Conservation (phyloP, 73 alveolate genomes). For the Paramecium caudatum region DNA sequence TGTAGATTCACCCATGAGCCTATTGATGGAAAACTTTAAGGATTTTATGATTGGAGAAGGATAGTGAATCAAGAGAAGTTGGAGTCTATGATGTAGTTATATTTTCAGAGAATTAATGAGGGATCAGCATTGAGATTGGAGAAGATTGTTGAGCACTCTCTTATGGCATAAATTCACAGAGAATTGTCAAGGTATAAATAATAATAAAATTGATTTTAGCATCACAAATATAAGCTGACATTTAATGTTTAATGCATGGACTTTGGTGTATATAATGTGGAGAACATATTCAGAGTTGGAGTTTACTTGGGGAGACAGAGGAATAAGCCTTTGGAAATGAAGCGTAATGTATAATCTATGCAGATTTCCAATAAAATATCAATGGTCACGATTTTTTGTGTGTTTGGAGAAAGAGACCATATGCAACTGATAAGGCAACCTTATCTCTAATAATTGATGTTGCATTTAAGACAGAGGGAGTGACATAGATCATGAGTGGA, state of each 20-base stretch:
- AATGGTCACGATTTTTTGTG: conserved; percentile 30
- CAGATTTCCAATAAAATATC: conserved; percentile 21
- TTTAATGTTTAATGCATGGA: conserved; percentile 27
- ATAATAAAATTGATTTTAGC: conserved; percentile 18
- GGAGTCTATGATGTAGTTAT: not conserved
- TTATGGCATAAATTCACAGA: conserved; percentile 42
- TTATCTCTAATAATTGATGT: conserved; percentile 34
- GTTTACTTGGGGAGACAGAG: conserved; percentile 34
- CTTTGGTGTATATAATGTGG: not conserved
- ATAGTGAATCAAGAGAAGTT: conserved; percentile 31
- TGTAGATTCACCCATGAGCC: not conserved
- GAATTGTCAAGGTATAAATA: conserved; percentile 38
- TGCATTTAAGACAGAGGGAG: conserved; percentile 9
- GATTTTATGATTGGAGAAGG: conserved; percentile 56
- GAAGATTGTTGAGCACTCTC: conserved; percentile 44
- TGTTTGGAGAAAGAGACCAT: not conserved
- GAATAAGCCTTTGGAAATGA: conserved; percentile 50
- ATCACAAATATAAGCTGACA: conserved; percentile 6
- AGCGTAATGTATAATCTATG: not conserved
- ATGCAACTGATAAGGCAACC: conserved; percentile 18
- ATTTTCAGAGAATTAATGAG: conserved; percentile 38
- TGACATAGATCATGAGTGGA: not conserved
- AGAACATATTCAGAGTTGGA: conserved; percentile 38
- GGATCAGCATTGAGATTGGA: not conserved
- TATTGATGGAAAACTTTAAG: conserved; percentile 22